Percentiles rank a stretch among this genome's conserved stretches.
Evolutionary conservation across 305 asterid species (phyloP).

Genomic region (Solanum hybrid): DNA sequence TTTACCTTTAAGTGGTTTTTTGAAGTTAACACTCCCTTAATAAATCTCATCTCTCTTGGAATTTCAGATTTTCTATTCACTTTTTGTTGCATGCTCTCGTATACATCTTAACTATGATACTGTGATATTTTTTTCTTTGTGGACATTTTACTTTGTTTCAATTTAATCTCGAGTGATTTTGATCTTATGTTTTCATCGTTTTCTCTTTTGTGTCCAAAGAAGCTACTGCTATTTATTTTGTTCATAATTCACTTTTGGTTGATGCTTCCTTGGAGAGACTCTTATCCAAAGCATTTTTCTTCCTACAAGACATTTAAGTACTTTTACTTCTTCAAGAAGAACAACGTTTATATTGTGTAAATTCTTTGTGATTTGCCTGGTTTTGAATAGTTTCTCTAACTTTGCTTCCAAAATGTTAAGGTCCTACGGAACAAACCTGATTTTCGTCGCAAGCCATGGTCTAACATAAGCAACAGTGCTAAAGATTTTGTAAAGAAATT

Average conservation of each 20-base stretch:
- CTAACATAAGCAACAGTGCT: conserved; percentile 64
- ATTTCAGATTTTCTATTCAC: not conserved
- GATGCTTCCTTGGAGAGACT: not conserved
- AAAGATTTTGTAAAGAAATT: conserved; percentile 78
- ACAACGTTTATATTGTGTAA: not conserved
- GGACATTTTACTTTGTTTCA: not conserved
- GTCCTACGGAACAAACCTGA: conserved; percentile 81
- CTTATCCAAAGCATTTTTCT: not conserved
- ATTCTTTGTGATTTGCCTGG: not conserved
- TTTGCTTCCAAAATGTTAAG: conserved; percentile 18
- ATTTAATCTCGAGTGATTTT: not conserved
- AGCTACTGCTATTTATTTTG: not conserved
- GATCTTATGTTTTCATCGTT: not conserved
- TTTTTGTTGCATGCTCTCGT: not conserved
- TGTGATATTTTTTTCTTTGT: not conserved
- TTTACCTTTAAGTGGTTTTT: not conserved
- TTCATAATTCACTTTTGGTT: not conserved
- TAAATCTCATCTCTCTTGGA: not conserved
- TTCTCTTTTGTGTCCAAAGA: not conserved
- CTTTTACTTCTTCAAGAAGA: not conserved
- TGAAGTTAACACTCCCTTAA: not conserved
- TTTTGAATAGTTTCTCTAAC: not conserved
- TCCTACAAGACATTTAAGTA: not conserved
- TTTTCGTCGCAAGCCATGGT: conserved; percentile 85
- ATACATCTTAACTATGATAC: not conserved